Conservation (phyloP, 768 basidiomycete species). For the Lactarius akahatsu region DNA sequence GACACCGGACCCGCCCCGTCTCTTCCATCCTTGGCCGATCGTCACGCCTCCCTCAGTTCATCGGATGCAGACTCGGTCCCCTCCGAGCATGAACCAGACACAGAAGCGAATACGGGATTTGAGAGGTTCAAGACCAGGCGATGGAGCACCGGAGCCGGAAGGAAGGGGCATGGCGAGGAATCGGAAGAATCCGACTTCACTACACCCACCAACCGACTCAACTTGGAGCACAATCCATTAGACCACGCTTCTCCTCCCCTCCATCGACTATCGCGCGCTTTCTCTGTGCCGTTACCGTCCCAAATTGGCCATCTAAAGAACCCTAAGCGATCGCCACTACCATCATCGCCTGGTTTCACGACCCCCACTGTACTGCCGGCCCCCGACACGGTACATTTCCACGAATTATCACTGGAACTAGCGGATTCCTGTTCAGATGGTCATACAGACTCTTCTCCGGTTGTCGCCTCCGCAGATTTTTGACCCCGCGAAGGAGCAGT, state of each 20-base stretch:
- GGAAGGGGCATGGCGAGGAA: slow-evolving; percentile 32
- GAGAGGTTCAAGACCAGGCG: slow-evolving; percentile 11
- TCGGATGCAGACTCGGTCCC: slow-evolving; percentile 53
- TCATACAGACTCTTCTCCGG: slow-evolving; percentile 89
- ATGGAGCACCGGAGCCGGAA: slow-evolving; percentile 23
- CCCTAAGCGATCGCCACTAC: slow-evolving; percentile 47
- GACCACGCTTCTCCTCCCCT: slow-evolving; percentile 35
- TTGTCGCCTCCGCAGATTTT: slow-evolving; percentile 87
- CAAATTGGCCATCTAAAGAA: slow-evolving; percentile 76
- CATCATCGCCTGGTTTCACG: slow-evolving; percentile 29
- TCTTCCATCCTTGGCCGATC: slow-evolving; percentile 42
- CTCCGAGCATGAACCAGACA: slow-evolving; percentile 44
- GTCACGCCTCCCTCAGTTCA: slow-evolving; percentile 41
- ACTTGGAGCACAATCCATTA: slow-evolving; percentile 36
- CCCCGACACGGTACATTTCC: slow-evolving; percentile 45
- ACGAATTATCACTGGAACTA: slow-evolving; percentile 79
- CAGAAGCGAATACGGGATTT: slow-evolving; percentile 1
- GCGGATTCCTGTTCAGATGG: slow-evolving; percentile 89
- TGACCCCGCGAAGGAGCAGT: slow-evolving; percentile 91
- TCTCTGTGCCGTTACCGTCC: slow-evolving; percentile 76
- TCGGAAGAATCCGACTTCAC: slow-evolving; percentile 33
- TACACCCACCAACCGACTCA: slow-evolving; percentile 36
- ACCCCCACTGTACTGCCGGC: slow-evolving; percentile 31
- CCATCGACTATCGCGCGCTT: slow-evolving; percentile 69
- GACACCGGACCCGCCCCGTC: slow-evolving; percentile 44